Percentiles rank a stretch among this genome's conserved stretches.
phyloP scores from a whole-genome alignment of 164 flowering plant species.

The Hamamelis virginiana region DNA sequence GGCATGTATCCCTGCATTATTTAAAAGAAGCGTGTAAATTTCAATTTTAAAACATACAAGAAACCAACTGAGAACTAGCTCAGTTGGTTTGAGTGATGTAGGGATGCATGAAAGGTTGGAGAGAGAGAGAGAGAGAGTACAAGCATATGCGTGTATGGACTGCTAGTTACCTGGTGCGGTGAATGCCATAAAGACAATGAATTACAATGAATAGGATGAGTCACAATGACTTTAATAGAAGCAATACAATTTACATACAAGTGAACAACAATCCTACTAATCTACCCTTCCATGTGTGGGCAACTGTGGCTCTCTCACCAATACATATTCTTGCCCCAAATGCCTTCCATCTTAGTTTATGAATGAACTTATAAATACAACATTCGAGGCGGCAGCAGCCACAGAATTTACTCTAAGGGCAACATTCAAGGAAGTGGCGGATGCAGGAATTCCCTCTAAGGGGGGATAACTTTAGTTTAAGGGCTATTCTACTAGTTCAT shows the following conservation, averaged over 20 bases:
- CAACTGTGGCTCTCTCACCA: too few species aligned
- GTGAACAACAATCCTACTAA: neutral
- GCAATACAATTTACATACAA: neutral
- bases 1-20: conserved; percentile 71
- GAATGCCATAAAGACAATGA: neutral
- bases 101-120: neutral
- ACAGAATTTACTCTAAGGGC: too few species aligned
- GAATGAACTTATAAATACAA: too few species aligned
- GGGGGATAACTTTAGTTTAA: too few species aligned
- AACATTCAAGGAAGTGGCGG: too few species aligned
- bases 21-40: neutral
- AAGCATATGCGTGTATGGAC: neutral
- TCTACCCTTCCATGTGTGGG: too few species aligned
- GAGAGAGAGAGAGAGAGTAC: too few species aligned
- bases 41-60: neutral
- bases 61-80: neutral
- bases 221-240: neutral
- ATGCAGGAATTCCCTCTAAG: too few species aligned
- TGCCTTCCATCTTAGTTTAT: too few species aligned
- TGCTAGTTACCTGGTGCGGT: neutral
- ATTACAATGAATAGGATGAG: neutral
- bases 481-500: too few species aligned
- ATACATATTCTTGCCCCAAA: too few species aligned
- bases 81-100: neutral
- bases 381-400: too few species aligned